Evolutionary conservation across 2,329 filamentous ascomycete species (phyloP).

Genomic region (Blastomyces emzantsi): DNA sequence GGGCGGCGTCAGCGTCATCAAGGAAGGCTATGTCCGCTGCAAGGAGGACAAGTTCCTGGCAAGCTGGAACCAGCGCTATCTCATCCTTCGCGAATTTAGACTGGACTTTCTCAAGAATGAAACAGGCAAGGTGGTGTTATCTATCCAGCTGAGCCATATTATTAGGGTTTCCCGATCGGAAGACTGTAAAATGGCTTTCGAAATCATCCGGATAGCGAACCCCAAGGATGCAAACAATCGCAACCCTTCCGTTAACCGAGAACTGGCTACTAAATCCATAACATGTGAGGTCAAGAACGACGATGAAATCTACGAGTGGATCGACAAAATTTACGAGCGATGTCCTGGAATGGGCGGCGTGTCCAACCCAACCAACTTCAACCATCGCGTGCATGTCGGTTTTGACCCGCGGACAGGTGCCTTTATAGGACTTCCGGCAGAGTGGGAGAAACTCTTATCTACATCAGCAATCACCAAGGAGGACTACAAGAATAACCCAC

Average conservation of each 20-base stretch:
- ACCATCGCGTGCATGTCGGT: conserved; percentile 91
- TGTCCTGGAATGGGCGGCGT: conserved; percentile 97
- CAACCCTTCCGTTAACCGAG: conserved; percentile 65
- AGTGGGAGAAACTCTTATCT: conserved; percentile 95
- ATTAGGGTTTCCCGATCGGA: conserved; percentile 86
- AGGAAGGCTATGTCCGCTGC: conserved; percentile 47
- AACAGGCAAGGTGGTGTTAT: conserved; percentile 76
- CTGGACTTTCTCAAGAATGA: conserved; percentile 93
- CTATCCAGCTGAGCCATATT: conserved; percentile 77
- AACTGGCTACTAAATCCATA: conserved; percentile 70
- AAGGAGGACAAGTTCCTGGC: conserved; percentile 75
- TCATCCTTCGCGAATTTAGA: conserved; percentile 85
- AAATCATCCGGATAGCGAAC: conserved; percentile 65
- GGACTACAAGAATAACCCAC: conserved; percentile 94
- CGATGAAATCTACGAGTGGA: conserved; percentile 97
- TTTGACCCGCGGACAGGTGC: conserved; percentile 93
- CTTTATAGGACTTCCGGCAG: conserved; percentile 85
- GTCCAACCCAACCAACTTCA: conserved; percentile 97
- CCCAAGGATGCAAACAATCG: conserved; percentile 54
- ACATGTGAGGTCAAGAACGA: conserved; percentile 92
- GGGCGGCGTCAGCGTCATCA: conserved; percentile 64
- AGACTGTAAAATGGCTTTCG: conserved; percentile 82
- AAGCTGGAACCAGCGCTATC: conserved; percentile 85
- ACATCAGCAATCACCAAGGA: conserved; percentile 97
- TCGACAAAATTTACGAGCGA: conserved; percentile 93